phyloP scores from a whole-genome alignment of 108 stramenopile genomes.

The Stephanodiscus minutulus region DNA sequence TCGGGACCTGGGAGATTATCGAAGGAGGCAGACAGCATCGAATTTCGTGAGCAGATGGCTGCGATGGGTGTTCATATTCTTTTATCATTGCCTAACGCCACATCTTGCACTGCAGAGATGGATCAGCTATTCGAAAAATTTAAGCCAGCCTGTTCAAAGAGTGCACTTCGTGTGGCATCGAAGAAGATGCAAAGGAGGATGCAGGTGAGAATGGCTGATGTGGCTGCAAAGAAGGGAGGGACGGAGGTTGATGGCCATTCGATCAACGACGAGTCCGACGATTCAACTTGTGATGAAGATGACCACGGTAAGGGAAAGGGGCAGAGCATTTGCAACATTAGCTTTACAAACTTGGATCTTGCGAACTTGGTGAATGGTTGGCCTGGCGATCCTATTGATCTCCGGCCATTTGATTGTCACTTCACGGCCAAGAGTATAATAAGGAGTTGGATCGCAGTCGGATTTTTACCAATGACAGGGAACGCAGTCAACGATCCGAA shows the following conservation, averaged over 20 bases:
- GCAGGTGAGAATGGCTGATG: neutral
- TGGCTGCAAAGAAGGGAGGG: neutral
- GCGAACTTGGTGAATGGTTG: conserved; percentile 11
- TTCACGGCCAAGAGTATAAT: conserved; percentile 1
- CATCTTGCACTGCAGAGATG: conserved; percentile 7
- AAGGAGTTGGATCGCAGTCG: conserved; percentile 6
- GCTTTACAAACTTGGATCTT: conserved; percentile 6
- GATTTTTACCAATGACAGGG: conserved; percentile 16
- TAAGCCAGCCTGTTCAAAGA: conserved; percentile 1
- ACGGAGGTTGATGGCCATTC: neutral
- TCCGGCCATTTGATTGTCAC: conserved; percentile 7
- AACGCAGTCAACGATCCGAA: conserved; percentile 8
- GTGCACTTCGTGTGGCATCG: conserved; percentile 3
- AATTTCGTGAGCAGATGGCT: conserved; percentile 5
- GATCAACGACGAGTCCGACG: neutral
- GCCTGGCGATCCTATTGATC: conserved; percentile 11
- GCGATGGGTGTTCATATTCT: conserved; percentile 4
- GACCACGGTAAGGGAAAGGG: conserved; percentile 6
- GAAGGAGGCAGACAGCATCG: conserved; percentile 9
- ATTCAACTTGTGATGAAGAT: neutral
- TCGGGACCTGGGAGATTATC: conserved; percentile 7
- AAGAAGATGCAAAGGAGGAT: conserved; percentile 3
- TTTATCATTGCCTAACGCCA: conserved; percentile 8
- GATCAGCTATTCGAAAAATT: conserved; percentile 7
- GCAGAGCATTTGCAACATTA: conserved; percentile 9